These are phyloP conservation scores for Leishmania turanica DNA, from an alignment of 208 protist species.

Conservation along the genomic window DNA sequence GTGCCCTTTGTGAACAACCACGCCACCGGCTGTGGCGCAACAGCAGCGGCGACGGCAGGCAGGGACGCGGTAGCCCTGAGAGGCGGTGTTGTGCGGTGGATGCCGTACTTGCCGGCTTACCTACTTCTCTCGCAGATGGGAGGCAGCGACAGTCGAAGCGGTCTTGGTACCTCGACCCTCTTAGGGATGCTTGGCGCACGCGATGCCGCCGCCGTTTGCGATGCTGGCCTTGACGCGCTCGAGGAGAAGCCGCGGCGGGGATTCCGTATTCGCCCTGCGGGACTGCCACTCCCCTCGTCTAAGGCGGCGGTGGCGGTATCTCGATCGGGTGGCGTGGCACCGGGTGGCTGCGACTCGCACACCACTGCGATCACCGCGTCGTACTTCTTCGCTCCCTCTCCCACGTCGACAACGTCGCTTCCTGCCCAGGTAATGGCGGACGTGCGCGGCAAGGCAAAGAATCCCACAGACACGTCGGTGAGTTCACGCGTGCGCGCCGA, in stretches of 20 bases:
- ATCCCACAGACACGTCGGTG: background rate
- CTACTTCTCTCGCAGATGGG: conserved; percentile 5
- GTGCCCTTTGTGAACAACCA: conserved; percentile 28
- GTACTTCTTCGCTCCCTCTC: conserved; percentile 6
- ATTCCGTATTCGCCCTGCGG: conserved; percentile 13
- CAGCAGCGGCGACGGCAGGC: background rate
- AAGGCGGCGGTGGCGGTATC: background rate
- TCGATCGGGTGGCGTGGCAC: background rate
- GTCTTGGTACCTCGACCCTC: background rate
- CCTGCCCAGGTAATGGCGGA: background rate
- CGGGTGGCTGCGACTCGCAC: background rate
- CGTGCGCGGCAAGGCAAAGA: background rate
- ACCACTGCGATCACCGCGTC: background rate
- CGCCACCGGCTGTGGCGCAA: background rate
- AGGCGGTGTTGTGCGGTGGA: conserved; percentile 1
- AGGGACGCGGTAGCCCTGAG: background rate
- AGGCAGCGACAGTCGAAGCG: background rate
- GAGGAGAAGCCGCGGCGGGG: background rate
- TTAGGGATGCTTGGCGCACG: background rate
- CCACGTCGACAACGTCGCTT: background rate
- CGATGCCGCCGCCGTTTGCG: background rate
- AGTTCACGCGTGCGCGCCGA: background rate
- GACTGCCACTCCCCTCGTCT: background rate
- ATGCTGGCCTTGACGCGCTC: conserved; percentile 16
- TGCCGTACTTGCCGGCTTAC: conserved; percentile 10